phyloP scores from a whole-genome alignment of 1,284 basidiomycete genomes.

The Thelephora terrestris region DNA sequence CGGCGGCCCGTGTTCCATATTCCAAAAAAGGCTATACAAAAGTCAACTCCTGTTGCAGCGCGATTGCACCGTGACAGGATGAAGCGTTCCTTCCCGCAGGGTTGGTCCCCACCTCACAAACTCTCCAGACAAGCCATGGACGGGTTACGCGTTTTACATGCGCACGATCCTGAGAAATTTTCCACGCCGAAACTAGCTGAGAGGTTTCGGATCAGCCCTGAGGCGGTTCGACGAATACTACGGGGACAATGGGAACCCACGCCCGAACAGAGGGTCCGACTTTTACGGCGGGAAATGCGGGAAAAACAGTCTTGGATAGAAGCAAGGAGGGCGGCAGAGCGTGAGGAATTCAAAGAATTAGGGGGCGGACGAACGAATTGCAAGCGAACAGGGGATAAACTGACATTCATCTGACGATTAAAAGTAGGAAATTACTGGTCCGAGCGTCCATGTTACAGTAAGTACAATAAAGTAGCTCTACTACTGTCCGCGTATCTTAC shows the following conservation, averaged over 20 bases:
- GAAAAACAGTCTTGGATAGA: conserved; percentile 32
- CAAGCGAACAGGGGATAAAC: too few relatives aligned
- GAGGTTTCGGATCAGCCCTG: conserved; percentile 76
- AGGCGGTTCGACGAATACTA: conserved; percentile 79
- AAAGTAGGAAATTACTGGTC: too few relatives aligned
- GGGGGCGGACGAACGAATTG: conserved; percentile 12
- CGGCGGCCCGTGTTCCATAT: conserved; percentile 1
- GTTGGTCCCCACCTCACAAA: conserved; percentile 82
- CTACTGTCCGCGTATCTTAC: too few relatives aligned
- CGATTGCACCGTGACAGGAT: conserved; percentile 43
- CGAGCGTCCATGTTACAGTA: too few relatives aligned
- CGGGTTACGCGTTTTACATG: conserved; percentile 65
- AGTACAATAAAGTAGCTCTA: too few relatives aligned
- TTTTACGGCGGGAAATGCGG: conserved; percentile 51
- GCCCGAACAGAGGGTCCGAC: conserved; percentile 40
- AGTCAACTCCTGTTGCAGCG: background rate
- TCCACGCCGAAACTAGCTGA: conserved; percentile 63
- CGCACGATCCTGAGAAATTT: conserved; percentile 59
- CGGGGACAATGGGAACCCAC: conserved; percentile 72
- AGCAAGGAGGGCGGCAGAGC: conserved; percentile 34
- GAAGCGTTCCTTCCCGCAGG: conserved; percentile 56
- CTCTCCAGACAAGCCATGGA: conserved; percentile 90
- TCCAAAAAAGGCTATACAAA: conserved; percentile 1
- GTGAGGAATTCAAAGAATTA: conserved; percentile 20
- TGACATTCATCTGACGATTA: too few relatives aligned